phyloP scores from a whole-genome alignment of 2,329 filamentous ascomycete species.

The Pseudogymnoascus verrucosus region DNA sequence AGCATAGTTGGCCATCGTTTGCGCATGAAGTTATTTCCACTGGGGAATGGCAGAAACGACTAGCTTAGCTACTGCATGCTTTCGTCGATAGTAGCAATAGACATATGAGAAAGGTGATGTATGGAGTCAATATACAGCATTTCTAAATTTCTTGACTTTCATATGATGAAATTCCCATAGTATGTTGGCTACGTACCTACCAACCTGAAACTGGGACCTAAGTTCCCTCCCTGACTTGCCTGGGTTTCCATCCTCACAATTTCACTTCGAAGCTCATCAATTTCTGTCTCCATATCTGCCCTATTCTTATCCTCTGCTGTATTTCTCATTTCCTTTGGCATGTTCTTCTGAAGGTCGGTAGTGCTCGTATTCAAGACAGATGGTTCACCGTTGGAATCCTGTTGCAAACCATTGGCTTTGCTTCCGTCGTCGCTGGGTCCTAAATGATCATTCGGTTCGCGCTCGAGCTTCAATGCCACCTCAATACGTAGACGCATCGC shows the following conservation, averaged over 20 bases:
- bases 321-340: neutral
- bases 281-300: neutral
- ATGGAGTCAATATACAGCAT: neutral
- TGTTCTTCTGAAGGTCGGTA: neutral
- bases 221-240: neutral
- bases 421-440: neutral
- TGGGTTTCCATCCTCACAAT: neutral
- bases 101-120: neutral
- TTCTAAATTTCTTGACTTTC: neutral
- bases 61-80: neutral
- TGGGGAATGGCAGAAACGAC: neutral
- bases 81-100: neutral
- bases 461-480: slow-evolving; percentile 23
- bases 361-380: neutral
- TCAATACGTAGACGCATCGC: slow-evolving; percentile 24
- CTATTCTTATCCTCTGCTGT: neutral
- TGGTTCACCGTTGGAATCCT: neutral
- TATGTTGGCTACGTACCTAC: neutral
- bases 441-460: slow-evolving; percentile 13
- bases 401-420: neutral
- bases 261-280: neutral
- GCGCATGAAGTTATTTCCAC: slow-evolving; percentile 18
- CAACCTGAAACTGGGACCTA: neutral
- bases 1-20: slow-evolving; percentile 25
- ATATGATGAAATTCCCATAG: neutral